Conservation (phyloP, 805 yeast genomes). For the Barnettozyma botsteinii region DNA sequence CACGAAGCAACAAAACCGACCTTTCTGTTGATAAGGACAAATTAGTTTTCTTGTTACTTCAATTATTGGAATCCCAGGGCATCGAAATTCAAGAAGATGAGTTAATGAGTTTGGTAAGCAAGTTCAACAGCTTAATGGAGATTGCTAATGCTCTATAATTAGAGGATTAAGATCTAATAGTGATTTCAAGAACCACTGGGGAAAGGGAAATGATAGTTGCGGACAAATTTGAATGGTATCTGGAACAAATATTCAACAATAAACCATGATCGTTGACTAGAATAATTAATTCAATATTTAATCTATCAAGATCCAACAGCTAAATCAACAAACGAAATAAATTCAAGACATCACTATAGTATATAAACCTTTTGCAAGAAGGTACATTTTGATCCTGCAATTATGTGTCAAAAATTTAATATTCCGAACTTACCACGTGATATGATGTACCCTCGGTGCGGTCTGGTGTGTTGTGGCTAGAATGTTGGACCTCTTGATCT, state of each 20-base stretch:
- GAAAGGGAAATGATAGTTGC: too few relatives aligned
- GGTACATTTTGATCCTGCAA: too few relatives aligned
- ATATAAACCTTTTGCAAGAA: too few relatives aligned
- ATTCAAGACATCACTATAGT: too few relatives aligned
- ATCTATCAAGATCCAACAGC: too few relatives aligned
- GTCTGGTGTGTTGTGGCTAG: constrained; percentile 2
- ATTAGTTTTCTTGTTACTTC: constrained; percentile 4
- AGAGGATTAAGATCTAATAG: background rate
- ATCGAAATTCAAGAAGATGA: constrained; percentile 4
- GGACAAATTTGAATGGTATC: too few relatives aligned
- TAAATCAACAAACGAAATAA: too few relatives aligned
- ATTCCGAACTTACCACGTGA: constrained; percentile 1
- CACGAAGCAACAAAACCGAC: background rate
- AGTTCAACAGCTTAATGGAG: constrained; percentile 4
- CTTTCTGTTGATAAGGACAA: background rate
- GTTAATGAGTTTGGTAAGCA: constrained; percentile 1
- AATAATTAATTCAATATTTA: too few relatives aligned
- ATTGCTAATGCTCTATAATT: constrained; percentile 3
- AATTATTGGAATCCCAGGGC: constrained; percentile 5
- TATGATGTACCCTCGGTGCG: background rate
- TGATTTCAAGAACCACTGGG: too few relatives aligned
- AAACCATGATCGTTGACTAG: too few relatives aligned
- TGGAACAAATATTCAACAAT: too few relatives aligned
- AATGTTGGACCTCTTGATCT: constrained; percentile 2
- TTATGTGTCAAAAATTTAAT: too few relatives aligned